A percentile compares a stretch with the other conserved stretches of the same genome.
phyloP scores from a whole-genome alignment of 2,329 filamentous ascomycete genomes.

The Fusarium oligoseptatum region DNA sequence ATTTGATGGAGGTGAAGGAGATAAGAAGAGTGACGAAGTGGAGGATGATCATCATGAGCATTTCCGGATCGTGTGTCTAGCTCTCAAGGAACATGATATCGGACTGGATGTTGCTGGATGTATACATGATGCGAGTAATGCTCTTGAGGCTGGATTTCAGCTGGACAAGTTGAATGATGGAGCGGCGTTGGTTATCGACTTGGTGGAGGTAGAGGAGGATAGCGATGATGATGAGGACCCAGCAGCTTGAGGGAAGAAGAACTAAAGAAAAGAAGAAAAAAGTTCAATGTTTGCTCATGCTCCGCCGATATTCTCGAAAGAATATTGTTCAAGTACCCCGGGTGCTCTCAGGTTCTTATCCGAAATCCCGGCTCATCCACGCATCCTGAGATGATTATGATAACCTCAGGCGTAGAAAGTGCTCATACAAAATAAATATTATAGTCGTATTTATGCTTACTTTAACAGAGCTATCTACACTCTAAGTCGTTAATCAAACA shows the following conservation, averaged over 20 bases:
- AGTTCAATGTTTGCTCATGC: too few relatives aligned
- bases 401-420: too few relatives aligned
- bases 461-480: neutral
- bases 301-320: too few relatives aligned
- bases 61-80: conserved; percentile 14
- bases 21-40: conserved; percentile 2
- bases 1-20: conserved; percentile 5
- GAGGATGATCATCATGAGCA: conserved; percentile 18
- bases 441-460: neutral
- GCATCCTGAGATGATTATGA: too few relatives aligned
- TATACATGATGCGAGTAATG: neutral
- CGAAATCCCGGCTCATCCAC: too few relatives aligned
- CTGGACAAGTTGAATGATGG: conserved; percentile 12
- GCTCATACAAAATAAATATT: neutral
- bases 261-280: neutral
- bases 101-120: conserved; percentile 14
- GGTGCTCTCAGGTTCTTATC: too few relatives aligned
- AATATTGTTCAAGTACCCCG: too few relatives aligned
- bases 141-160: conserved; percentile 7
- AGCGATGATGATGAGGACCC: conserved; percentile 1
- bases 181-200: conserved; percentile 8
- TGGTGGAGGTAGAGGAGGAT: neutral
- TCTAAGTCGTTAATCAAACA: neutral
- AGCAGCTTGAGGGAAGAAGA: neutral
- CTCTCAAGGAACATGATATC: conserved; percentile 9